phyloP scores from a whole-genome alignment of 805 yeast species.

The Debaryomyces castellii region DNA sequence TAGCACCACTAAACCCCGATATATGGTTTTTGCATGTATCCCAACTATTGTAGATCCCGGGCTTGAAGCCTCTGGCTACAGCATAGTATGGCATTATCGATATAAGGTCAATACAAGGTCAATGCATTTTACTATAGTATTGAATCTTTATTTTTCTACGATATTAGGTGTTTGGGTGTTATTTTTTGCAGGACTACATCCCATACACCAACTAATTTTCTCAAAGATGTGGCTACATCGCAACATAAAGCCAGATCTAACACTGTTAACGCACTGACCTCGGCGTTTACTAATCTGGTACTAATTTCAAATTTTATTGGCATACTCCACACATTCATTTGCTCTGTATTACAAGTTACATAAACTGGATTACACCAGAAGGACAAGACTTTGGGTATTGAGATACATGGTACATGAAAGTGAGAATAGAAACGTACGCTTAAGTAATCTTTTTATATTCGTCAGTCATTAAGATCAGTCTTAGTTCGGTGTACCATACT shows the following conservation, averaged over 20 bases:
- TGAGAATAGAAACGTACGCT: background rate
- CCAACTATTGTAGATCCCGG: slow-evolving; percentile 67
- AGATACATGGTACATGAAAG: background rate
- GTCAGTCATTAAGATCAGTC: background rate
- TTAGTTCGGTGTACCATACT: background rate
- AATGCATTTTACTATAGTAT: background rate
- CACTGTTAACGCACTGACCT: too few species aligned
- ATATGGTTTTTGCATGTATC: slow-evolving; percentile 51
- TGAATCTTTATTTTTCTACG: background rate
- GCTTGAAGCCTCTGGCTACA: slow-evolving; percentile 32
- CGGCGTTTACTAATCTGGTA: too few species aligned
- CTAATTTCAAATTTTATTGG: too few species aligned
- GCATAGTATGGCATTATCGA: slow-evolving; percentile 31
- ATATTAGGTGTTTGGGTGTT: background rate
- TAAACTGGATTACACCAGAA: too few species aligned
- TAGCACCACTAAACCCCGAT: slow-evolving; percentile 55
- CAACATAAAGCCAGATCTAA: too few species aligned
- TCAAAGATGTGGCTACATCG: too few species aligned
- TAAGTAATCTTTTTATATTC: background rate
- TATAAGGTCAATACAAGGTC: background rate
- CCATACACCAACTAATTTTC: background rate
- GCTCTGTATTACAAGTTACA: too few species aligned
- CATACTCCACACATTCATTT: too few species aligned
- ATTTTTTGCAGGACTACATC: background rate
- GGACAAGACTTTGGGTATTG: background rate